Base-by-base conservation (phyloP, 225 moss, liverwort and hornwort species). In the Pseudisothecium myosuroides region DNA sequence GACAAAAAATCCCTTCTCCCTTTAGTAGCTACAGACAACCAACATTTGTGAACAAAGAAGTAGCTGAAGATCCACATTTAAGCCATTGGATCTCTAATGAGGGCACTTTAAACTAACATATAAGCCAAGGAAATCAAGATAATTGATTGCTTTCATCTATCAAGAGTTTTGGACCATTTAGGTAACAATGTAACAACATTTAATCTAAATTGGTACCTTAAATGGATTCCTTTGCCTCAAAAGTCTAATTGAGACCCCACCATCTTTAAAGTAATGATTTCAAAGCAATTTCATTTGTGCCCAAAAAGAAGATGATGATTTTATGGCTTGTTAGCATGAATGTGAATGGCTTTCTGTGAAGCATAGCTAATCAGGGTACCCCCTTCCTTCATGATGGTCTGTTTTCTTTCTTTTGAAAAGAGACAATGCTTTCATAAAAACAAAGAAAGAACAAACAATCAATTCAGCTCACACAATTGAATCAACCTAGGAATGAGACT, bases 1-100 rank as follows among this genome's bases (percentile, higher is more conserved):
- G 29, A 47, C 11, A 47, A 6, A 71, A 71, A 3, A 1, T 15
- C 6, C 7, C 17, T 1, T 14, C 1, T 4, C 5, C 8, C 1
- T n/a, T n/a, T n/a, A n/a, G n/a, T n/a, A n/a, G n/a, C 10, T 3
- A 43, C 27, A 16, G 2, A 4, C 10, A 15, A 17, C 6, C 17
- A 73, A 73, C 29, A 45, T 73, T 73, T 73, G 17, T 0, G 2
- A 76, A 22, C 8, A 52, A 22, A 5, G 34, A 49, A 76, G 7
- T 11, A 50, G 8, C 1, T 34, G 2, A 34, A 76, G 4, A 47
- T 74, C 11, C 5, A 11, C 45, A 47, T 29, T 29, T 11, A 11
- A 29, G 45, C 11, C 47, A 28, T 74, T 6, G 1, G 6, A 1
- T 17, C 1, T 49, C 10, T 19, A 20, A 18, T 20, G 2, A 26